Conservation (phyloP, 768 basidiomycete genomes). For the Suillus subaureus region DNA sequence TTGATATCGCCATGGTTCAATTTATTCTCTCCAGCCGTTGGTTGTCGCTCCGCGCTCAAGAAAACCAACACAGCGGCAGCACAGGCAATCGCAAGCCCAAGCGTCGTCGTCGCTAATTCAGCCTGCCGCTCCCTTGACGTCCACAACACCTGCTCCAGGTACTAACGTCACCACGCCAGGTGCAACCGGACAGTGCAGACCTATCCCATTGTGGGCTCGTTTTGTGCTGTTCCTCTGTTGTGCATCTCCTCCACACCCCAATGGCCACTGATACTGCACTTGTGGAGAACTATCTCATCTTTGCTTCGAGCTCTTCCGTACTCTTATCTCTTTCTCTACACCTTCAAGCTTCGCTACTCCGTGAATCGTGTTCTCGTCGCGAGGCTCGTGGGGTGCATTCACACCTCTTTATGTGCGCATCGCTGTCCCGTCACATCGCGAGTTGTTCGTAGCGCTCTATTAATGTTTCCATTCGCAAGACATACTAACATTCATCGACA, state of each 20-base stretch:
- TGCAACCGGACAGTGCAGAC: not conserved
- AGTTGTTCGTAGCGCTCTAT: not conserved
- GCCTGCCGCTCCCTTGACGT: not conserved
- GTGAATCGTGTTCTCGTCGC: no score
- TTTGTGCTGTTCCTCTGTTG: not conserved
- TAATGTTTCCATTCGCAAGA: not conserved
- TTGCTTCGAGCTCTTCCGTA: not conserved
- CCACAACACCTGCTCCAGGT: not conserved
- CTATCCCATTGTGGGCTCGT: not conserved
- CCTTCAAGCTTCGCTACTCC: not conserved
- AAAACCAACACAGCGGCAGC: not conserved
- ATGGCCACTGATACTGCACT: not conserved
- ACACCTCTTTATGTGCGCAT: not conserved
- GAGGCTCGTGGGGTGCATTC: not conserved
- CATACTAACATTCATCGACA: not conserved
- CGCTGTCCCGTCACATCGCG: not conserved
- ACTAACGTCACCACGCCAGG: no score
- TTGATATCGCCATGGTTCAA: not conserved
- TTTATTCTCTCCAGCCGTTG: not conserved
- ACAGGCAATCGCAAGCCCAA: not conserved
- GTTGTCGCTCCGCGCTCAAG: not conserved
- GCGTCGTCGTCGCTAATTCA: not conserved
- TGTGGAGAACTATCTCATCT: not conserved
- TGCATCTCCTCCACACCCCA: not conserved
- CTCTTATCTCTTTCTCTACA: not conserved